A percentile compares a stretch with the other conserved stretches of the same genome.
These are phyloP conservation scores for Penicillium crystallinum DNA, from an alignment of 495 filamentous ascomycete genomes.

Conservation along the genomic window DNA sequence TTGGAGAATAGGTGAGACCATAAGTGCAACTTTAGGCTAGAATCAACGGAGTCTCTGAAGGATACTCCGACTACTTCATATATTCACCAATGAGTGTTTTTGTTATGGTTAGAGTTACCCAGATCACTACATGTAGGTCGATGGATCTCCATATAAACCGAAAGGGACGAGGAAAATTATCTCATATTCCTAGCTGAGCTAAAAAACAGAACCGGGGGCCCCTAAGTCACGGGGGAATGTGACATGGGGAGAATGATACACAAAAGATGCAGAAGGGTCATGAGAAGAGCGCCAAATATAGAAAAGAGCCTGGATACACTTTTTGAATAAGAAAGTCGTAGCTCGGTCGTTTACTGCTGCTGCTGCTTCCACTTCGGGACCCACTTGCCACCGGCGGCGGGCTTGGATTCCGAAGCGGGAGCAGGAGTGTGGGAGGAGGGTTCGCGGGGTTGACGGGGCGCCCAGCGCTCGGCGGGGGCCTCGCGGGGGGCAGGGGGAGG, in stretches of 20 bases:
- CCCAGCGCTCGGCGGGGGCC: slow-evolving; percentile 28
- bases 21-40: too few relatives aligned
- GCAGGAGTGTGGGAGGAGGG: slow-evolving; percentile 9
- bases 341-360: slow-evolving; percentile 31
- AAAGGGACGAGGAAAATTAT: slow-evolving; percentile 2
- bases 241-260: slow-evolving; percentile 25
- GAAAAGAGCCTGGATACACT: slow-evolving; percentile 25
- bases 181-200: slow-evolving; percentile 14
- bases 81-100: too few relatives aligned
- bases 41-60: too few relatives aligned
- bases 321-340: slow-evolving; percentile 17
- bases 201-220: slow-evolving; percentile 14
- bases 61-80: too few relatives aligned
- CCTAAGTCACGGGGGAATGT: slow-evolving; percentile 2
- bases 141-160: neutral
- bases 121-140: too few relatives aligned
- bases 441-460: slow-evolving; percentile 20
- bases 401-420: slow-evolving; percentile 29
- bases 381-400: slow-evolving; percentile 31
- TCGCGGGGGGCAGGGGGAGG: slow-evolving; percentile 26
- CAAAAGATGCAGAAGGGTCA: slow-evolving; percentile 28
- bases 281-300: slow-evolving; percentile 29
- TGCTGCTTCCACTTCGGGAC: slow-evolving; percentile 43
- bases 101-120: too few relatives aligned
- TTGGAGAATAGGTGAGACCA: too few relatives aligned